Evolutionary conservation across 129 eudicot genomes (phyloP).

Genomic region (Erigeron canadensis): DNA sequence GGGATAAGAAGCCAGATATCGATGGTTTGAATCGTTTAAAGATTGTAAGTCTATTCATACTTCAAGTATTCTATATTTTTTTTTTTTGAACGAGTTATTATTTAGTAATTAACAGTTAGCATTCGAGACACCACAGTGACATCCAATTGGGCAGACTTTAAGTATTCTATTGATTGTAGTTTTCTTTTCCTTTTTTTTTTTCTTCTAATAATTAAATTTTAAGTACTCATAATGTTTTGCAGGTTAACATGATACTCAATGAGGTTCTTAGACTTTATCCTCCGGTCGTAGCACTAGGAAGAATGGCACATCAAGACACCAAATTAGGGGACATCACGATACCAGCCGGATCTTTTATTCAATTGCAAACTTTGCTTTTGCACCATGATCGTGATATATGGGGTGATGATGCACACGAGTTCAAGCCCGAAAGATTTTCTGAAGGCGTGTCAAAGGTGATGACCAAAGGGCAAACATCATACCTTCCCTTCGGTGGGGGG

Average conservation of each 20-base stretch:
- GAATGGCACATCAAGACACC: conserved; percentile 31
- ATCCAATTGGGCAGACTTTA: too few species aligned
- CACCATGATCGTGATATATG: conserved; percentile 29
- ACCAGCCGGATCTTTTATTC: conserved; percentile 24
- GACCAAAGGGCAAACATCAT: conserved; percentile 33
- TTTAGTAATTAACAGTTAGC: too few species aligned
- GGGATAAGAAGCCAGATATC: conserved; percentile 21
- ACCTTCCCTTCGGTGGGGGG: conserved; percentile 68
- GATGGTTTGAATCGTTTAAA: conserved; percentile 34
- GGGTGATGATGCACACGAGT: conserved; percentile 36
- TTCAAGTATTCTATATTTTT: neutral
- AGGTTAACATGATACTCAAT: conserved; percentile 30
- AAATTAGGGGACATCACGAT: conserved; percentile 24
- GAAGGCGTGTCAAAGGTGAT: conserved; percentile 32
- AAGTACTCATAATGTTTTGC: neutral
- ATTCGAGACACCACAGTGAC: too few species aligned
- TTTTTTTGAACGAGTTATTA: too few species aligned
- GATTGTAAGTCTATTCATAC: conserved; percentile 17
- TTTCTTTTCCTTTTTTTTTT: too few species aligned
- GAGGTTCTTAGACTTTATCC: conserved; percentile 36
- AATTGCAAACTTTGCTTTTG: conserved; percentile 16
- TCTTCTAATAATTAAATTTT: neutral
- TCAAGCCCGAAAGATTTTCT: conserved; percentile 34
- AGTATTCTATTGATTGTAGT: neutral
- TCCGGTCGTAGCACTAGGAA: neutral